Base-by-base conservation (phyloP, 2,329 filamentous ascomycete species). In the Ophiosphaerella herpotricha region DNA sequence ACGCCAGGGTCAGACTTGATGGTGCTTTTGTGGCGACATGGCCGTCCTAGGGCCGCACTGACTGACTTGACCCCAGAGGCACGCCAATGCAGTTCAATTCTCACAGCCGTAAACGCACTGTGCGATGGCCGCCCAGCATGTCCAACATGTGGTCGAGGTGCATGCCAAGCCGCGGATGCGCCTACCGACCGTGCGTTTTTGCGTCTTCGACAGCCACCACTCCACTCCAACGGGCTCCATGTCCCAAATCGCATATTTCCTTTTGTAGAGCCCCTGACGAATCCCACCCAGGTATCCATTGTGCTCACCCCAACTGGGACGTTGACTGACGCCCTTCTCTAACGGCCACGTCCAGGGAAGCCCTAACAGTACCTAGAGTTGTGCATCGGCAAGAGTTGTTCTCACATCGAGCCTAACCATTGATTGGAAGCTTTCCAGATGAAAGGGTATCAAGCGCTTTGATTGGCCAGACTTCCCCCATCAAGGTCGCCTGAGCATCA, bases 1-100 rank as follows among this genome's bases (percentile, higher is more conserved):
- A 16, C 36, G 39, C 39, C 38, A 42, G 36, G 31, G 38, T 41
- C 41, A 39, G 43, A 38, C 40, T 35, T 46, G 39, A 43, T 39
- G 45, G 46, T 63, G 53, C 55, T 59, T 53, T 50, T 53, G 45
- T 48, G 54, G 54, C 46, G 44, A 50, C 54, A 53, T 34, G 43
- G 26, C 46, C 42, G 12, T 33, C 23, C 26, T 38, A 42, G 33
- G 38, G 34, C 39, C 26, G 40, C 46, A 40, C 39, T 12, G 42
- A 47, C 49, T 14, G 26, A 16, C 39, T 39, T 14, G 38, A 48
- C 35, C 41, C 50, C 48, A 45, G 41, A 44, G 39, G 31, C 33
- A 43, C 40, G 49, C 49, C 47, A 57, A 60, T 57, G 40, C 23
- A 60, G 53, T 44, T 35, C 39, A 43, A n/a, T 36, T 48, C 33